Evolutionary conservation across 257 asterid genomes (phyloP).

Genomic region (Scutellaria minor): DNA sequence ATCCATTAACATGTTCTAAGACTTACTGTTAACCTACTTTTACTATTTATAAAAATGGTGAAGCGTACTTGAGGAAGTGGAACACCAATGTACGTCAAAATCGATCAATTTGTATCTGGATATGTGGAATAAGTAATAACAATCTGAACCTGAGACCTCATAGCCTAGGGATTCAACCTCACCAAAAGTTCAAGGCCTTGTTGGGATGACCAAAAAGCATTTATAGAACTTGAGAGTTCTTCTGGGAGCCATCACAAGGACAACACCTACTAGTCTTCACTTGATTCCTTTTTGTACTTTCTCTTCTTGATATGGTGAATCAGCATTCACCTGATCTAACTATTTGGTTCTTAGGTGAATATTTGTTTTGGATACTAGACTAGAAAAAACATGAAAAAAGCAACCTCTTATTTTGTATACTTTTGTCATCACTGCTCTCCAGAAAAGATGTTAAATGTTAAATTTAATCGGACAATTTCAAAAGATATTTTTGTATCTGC

Average conservation of each 20-base stretch:
- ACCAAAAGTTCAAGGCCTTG: conserved; percentile 3
- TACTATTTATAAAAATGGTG: not conserved
- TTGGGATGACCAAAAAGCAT: not conserved
- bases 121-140: conserved; percentile 7
- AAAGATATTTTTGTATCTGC: not conserved
- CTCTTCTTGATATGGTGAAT: not conserved
- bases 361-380: not conserved
- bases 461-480: not conserved
- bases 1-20: too few relatives aligned
- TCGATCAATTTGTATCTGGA: not conserved
- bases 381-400: not conserved
- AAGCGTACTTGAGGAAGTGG: conserved; percentile 5
- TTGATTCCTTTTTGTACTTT: conserved; percentile 1
- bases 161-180: not conserved
- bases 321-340: not conserved
- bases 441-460: not conserved
- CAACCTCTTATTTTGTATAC: not conserved
- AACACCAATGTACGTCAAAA: not conserved
- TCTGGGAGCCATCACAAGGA: conserved; percentile 16
- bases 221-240: conserved; percentile 4
- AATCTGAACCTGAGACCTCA: conserved; percentile 18
- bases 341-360: not conserved
- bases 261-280: conserved; percentile 1
- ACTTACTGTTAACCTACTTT: too few relatives aligned
- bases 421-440: not conserved